These are phyloP conservation scores for Pseudopyrenochaeta lycopersici DNA, from an alignment of 2,329 filamentous ascomycete genomes.

Conservation along the genomic window DNA sequence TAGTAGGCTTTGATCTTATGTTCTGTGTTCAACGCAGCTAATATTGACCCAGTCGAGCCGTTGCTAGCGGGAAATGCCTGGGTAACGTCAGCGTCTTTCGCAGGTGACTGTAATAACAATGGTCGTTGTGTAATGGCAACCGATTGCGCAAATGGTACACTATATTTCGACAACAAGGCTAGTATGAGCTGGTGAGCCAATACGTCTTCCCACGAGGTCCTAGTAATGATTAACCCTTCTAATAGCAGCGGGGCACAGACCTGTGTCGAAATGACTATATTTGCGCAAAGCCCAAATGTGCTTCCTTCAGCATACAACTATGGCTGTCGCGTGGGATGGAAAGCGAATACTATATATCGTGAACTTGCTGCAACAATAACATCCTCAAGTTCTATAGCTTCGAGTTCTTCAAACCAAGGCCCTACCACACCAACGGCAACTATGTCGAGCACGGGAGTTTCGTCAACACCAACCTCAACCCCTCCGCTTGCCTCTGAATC, in stretches of 20 bases:
- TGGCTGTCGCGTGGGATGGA: background rate
- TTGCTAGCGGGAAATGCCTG: background rate
- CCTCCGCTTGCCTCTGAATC: background rate
- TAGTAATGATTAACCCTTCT: background rate
- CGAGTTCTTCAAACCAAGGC: background rate
- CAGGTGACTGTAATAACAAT: background rate
- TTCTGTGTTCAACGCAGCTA: background rate
- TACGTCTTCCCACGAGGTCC: background rate
- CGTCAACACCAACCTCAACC: background rate
- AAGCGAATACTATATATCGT: background rate
- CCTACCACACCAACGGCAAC: background rate
- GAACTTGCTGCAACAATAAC: slow-evolving; percentile 1
- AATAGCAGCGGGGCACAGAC: background rate
- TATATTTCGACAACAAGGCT: background rate
- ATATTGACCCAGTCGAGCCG: background rate
- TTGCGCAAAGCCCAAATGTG: slow-evolving; percentile 1
- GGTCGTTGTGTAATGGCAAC: background rate
- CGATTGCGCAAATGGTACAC: background rate
- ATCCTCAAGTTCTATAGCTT: background rate
- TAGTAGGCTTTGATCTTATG: background rate
- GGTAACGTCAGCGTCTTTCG: slow-evolving; percentile 1
- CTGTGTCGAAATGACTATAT: slow-evolving; percentile 6
- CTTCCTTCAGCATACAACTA: slow-evolving; percentile 6
- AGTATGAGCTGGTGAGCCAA: background rate
- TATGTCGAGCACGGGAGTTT: background rate